phyloP scores from a whole-genome alignment of 202 grass and related monocot species.

The Hordeum pubiflorum region DNA sequence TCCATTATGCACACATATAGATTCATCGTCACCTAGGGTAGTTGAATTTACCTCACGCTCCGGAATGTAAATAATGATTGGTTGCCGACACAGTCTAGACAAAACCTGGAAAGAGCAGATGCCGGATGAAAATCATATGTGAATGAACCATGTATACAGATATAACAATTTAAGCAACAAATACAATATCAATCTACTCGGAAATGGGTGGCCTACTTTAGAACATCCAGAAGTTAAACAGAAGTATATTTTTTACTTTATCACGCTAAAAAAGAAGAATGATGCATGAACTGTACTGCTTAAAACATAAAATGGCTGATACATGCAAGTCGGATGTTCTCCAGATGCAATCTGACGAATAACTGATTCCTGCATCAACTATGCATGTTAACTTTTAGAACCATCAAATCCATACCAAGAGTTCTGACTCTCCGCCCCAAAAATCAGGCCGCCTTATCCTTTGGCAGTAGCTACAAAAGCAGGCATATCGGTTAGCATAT shows the following conservation, averaged over 20 bases:
- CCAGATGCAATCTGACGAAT: slow-evolving; percentile 17
- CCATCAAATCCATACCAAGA: slow-evolving; percentile 51
- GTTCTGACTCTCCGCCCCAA: slow-evolving; percentile 93
- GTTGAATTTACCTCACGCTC: slow-evolving; percentile 59
- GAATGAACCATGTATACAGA: neutral
- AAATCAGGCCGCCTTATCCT: slow-evolving; percentile 79
- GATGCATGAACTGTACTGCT: slow-evolving; percentile 5
- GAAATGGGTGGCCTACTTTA: slow-evolving; percentile 11
- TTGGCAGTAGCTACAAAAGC: slow-evolving; percentile 76
- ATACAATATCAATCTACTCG: neutral
- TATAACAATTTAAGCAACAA: neutral
- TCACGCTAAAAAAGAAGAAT: neutral
- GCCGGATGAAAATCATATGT: slow-evolving; percentile 9
- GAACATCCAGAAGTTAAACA: slow-evolving; percentile 21
- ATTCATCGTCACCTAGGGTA: neutral
- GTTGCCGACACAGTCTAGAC: slow-evolving; percentile 66
- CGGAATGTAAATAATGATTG: slow-evolving; percentile 90
- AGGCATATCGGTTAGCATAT: slow-evolving; percentile 10
- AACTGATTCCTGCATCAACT: neutral
- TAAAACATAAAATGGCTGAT: neutral
- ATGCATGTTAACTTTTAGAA: slow-evolving; percentile 17
- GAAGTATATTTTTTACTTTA: neutral
- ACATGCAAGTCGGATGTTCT: neutral
- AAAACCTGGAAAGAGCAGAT: slow-evolving; percentile 53
- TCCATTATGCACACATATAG: neutral